Conservation (phyloP, 1,139 yeast species). For the Ogataea hybrid region DNA sequence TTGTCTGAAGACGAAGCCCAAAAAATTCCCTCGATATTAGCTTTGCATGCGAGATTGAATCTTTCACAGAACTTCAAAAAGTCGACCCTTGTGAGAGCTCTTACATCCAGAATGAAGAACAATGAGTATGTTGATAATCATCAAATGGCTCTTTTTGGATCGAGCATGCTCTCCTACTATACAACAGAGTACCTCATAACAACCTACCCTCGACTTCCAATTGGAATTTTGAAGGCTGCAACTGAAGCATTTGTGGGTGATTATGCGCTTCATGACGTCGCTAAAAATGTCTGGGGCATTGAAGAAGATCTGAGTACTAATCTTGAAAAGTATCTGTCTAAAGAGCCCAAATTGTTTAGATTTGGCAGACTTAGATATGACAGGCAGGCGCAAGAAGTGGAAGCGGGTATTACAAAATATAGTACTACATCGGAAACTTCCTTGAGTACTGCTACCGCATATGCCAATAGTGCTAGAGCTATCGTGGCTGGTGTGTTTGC, state of each 20-base stretch:
- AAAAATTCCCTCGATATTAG: slow-evolving; percentile 65
- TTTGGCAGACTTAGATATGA: slow-evolving; percentile 63
- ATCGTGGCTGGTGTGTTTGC: slow-evolving; percentile 70
- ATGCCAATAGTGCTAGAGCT: slow-evolving; percentile 62
- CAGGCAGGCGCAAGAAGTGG: slow-evolving; percentile 30
- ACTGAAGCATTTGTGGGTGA: slow-evolving; percentile 72
- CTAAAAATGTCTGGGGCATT: slow-evolving; percentile 78
- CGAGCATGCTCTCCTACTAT: slow-evolving; percentile 70
- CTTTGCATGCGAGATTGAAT: slow-evolving; percentile 77
- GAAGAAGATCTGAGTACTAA: slow-evolving; percentile 67
- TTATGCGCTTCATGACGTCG: slow-evolving; percentile 60
- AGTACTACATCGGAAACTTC: slow-evolving; percentile 27
- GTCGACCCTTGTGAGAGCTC: slow-evolving; percentile 76
- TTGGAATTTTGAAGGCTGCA: slow-evolving; percentile 70
- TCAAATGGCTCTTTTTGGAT: slow-evolving; percentile 82
- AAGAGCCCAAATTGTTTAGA: slow-evolving; percentile 62
- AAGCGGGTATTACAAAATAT: slow-evolving; percentile 39
- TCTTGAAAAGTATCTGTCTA: slow-evolving; percentile 64
- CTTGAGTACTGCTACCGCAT: slow-evolving; percentile 30
- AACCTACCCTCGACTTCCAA: slow-evolving; percentile 87
- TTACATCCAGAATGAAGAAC: slow-evolving; percentile 45
- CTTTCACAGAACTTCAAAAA: slow-evolving; percentile 56
- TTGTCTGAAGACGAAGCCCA: slow-evolving; percentile 46
- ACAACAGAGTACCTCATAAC: slow-evolving; percentile 70
- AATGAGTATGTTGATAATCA: slow-evolving; percentile 55